Evolutionary conservation across 2,329 filamentous ascomycete species (phyloP), one percentile per base, ranked within the genome.

Genomic region (Xylariaceae sp.): DNA sequence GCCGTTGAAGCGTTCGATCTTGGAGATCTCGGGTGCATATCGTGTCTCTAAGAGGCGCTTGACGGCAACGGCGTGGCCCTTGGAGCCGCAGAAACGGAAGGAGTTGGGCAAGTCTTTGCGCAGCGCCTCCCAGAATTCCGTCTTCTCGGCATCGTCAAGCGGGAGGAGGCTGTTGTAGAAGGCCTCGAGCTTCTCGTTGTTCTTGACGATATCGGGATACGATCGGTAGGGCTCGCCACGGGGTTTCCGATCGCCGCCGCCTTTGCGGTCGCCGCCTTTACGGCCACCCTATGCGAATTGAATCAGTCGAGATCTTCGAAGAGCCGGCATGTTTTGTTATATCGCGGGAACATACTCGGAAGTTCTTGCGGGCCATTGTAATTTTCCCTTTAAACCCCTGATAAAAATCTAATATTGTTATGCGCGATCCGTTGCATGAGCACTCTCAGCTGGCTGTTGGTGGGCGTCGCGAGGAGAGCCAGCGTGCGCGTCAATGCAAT

Each of bases 31-130:
- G 55, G 94, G 94, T 64, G 97, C 90, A 73, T 97, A 96, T 74
- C 89, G 84, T 58, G 90, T 85, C 75, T 92, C 88, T 60, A 99
- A 84, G 59, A 93, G 89, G 69, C 92, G 85, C 78, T 94, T 91
- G 59, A 97, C 94, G 58, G 90, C 85, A 61, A 96, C 81, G n/a
- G 94, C 94, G 76, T 99, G 93, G 63, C 90, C 90, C 81, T 93
- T 95, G 51, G 92, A 97, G 44, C 94, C 94, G 61, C 92, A 95
- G 77, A 99, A 99, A 62, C 94, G 87, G 79, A 97, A 99, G 75
- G 92, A 97, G 78, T 97, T 97, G 58, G 94, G 94, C 54, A 99
- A 79, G 72, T 97, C 92, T 64, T 88, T 85, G 69, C 86, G 85
- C 73, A 97, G 79, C 0, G 89, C 85, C 44, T 83, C 82, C 94